Conservation (phyloP, 2,329 filamentous ascomycete genomes). For the Penicillium sp. region DNA sequence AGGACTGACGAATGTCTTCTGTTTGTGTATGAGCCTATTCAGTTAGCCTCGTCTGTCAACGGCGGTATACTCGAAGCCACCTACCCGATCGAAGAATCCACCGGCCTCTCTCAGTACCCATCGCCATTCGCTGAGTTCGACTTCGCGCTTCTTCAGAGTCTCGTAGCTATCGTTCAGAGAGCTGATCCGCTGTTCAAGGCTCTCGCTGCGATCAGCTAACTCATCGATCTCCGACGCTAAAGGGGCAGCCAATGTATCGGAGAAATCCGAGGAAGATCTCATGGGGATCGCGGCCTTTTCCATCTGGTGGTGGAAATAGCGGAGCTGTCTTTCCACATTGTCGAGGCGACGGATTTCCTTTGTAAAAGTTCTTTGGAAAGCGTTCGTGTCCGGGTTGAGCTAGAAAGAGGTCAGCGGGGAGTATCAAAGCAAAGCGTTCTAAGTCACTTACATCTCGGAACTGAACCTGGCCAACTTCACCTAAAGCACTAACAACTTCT, state of each 20-base stretch:
- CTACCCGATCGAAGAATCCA: slow-evolving; percentile 84
- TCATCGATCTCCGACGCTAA: slow-evolving; percentile 95
- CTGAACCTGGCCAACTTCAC: slow-evolving; percentile 93
- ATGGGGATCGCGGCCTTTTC: slow-evolving; percentile 85
- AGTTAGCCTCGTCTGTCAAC: not conserved
- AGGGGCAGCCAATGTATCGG: slow-evolving; percentile 79
- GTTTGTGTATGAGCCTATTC: slow-evolving; percentile 80
- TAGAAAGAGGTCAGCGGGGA: slow-evolving; percentile 41
- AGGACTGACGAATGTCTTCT: slow-evolving; percentile 90
- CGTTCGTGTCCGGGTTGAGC: slow-evolving; percentile 89
- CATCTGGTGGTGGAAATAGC: slow-evolving; percentile 95
- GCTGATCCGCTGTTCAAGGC: slow-evolving; percentile 83
- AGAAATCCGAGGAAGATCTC: slow-evolving; percentile 86
- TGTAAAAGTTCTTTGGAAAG: slow-evolving; percentile 96
- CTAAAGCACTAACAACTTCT: slow-evolving; percentile 93
- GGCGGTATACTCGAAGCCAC: slow-evolving; percentile 1
- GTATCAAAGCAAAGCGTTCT: not conserved
- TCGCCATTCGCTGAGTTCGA: slow-evolving; percentile 95
- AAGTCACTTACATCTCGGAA: slow-evolving; percentile 79
- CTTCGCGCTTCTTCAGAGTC: slow-evolving; percentile 94
- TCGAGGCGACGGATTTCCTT: slow-evolving; percentile 96
- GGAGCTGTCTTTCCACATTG: slow-evolving; percentile 95
- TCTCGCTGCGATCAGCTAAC: slow-evolving; percentile 85
- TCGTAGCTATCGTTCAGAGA: slow-evolving; percentile 98
- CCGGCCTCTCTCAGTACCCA: slow-evolving; percentile 96